These are phyloP conservation scores for Monilinia fructicola DNA, from an alignment of 2,329 filamentous ascomycete genomes.

Conservation along the genomic window DNA sequence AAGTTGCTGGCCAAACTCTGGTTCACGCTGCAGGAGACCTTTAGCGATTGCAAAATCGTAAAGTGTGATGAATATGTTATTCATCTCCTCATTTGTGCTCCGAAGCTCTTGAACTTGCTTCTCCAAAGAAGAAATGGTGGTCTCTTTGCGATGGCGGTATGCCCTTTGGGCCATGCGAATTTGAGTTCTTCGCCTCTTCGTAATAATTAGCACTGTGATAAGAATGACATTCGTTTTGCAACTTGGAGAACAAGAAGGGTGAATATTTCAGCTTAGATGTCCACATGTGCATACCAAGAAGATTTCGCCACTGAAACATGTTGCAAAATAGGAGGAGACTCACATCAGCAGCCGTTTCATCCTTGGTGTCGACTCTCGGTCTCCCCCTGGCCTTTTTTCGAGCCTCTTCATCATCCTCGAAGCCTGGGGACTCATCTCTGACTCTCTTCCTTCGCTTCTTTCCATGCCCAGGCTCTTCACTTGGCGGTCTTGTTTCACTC, in stretches of 20 bases:
- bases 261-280: neutral
- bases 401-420: slow-evolving; percentile 47
- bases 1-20: slow-evolving; percentile 58
- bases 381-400: slow-evolving; percentile 68
- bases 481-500: slow-evolving; percentile 27
- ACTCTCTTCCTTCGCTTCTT: slow-evolving; percentile 43
- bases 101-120: slow-evolving; percentile 68
- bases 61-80: slow-evolving; percentile 65
- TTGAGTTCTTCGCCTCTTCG: slow-evolving; percentile 76
- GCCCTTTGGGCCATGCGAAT: slow-evolving; percentile 84
- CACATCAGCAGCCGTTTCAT: slow-evolving; percentile 77
- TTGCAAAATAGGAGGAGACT: slow-evolving; percentile 44
- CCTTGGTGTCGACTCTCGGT: slow-evolving; percentile 72
- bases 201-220: slow-evolving; percentile 25
- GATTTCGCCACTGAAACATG: neutral
- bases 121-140: slow-evolving; percentile 71
- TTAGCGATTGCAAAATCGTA: slow-evolving; percentile 60
- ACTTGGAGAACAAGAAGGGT: neutral
- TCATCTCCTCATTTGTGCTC: slow-evolving; percentile 70
- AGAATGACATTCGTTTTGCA: neutral
- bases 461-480: slow-evolving; percentile 32
- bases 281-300: neutral
- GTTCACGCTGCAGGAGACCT: slow-evolving; percentile 57
- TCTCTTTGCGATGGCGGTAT: slow-evolving; percentile 82
- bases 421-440: slow-evolving; percentile 36